Conservation (phyloP, 2,329 filamentous ascomycete species). For the Ophiostoma ulmi region DNA sequence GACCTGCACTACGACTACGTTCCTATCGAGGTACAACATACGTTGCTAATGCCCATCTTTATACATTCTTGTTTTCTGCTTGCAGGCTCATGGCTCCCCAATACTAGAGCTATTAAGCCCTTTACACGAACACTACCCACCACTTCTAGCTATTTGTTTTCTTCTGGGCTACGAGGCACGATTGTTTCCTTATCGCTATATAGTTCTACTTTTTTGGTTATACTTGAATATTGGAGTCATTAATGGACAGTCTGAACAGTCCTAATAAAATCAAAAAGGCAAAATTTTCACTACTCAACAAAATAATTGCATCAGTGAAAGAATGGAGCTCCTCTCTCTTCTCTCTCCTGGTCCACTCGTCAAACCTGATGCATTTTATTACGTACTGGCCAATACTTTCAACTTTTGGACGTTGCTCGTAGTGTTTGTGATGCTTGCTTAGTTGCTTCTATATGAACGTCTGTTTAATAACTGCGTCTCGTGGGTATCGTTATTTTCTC, state of each 20-base stretch:
- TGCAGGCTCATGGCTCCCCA: background rate
- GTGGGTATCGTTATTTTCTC: constrained; percentile 2
- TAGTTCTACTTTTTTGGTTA: constrained; percentile 2
- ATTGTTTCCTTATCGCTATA: background rate
- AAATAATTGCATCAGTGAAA: background rate
- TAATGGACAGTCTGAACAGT: constrained; percentile 12
- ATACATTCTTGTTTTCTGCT: background rate
- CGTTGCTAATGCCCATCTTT: background rate
- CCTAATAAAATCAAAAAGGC: background rate
- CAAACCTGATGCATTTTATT: background rate
- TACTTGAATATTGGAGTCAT: background rate
- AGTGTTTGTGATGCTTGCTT: background rate
- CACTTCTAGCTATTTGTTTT: background rate
- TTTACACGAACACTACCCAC: background rate
- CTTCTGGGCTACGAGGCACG: constrained; percentile 6
- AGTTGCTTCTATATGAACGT: background rate
- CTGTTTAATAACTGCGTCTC: background rate
- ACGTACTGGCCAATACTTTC: background rate
- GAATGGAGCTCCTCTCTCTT: no score
- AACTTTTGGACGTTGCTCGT: no score
- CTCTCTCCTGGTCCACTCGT: background rate
- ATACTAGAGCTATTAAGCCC: background rate
- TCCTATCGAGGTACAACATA: no score
- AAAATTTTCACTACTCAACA: background rate
- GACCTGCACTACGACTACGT: background rate